Conservation (phyloP, 768 basidiomycete species). For the Epithele typhae region DNA sequence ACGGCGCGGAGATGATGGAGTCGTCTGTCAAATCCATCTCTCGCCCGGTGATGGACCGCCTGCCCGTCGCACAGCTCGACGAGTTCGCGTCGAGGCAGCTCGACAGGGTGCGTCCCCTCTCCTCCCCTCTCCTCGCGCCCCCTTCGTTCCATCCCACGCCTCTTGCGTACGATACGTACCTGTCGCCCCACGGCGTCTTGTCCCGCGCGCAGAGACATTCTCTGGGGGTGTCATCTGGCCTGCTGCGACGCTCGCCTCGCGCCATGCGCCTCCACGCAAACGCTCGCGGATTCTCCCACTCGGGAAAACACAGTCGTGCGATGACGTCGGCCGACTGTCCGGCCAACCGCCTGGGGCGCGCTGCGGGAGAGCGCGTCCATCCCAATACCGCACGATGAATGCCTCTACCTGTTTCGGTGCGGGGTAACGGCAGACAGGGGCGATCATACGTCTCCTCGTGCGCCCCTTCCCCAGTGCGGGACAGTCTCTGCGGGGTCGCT, state of each 20-base stretch:
- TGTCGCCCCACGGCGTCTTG: too few species aligned
- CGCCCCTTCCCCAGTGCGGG: too few species aligned
- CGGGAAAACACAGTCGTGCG: not conserved
- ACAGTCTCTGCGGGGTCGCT: too few species aligned
- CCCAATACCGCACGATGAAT: too few species aligned
- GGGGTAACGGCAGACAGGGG: too few species aligned
- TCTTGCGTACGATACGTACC: too few species aligned
- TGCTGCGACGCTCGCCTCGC: conserved; percentile 1
- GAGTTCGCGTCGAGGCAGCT: conserved; percentile 88
- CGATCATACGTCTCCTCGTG: too few species aligned
- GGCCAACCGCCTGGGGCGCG: too few species aligned
- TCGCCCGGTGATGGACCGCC: conserved; percentile 72
- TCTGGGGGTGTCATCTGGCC: conserved; percentile 1
- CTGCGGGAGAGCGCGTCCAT: too few species aligned
- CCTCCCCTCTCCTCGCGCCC: not conserved
- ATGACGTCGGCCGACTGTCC: too few species aligned
- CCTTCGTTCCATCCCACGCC: not conserved
- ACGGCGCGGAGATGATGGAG: conserved; percentile 85
- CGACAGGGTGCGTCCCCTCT: conserved; percentile 58
- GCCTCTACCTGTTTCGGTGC: too few species aligned
- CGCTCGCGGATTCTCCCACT: not conserved
- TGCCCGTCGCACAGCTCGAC: conserved; percentile 75
- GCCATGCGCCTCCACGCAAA: not conserved
- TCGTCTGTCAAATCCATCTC: conserved; percentile 78
- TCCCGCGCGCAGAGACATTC: not conserved